A percentile compares a stretch with the other conserved stretches of the same genome.
phyloP scores from a whole-genome alignment of 805 yeast species.

The Metschnikowia borealis region DNA sequence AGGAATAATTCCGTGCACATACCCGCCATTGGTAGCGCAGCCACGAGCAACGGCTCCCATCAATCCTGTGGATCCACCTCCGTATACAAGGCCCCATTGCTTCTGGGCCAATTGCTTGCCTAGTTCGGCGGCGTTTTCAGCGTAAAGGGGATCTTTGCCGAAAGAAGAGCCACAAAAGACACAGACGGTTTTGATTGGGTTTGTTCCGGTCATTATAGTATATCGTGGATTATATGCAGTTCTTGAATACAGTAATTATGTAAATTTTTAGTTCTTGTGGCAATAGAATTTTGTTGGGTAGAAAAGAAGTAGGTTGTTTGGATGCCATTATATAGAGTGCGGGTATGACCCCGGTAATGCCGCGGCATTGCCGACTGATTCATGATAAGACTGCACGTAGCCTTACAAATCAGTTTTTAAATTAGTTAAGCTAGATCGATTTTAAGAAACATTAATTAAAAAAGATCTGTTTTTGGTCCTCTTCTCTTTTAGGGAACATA shows the following conservation, averaged over 20 bases:
- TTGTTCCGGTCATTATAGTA: conserved; percentile 22
- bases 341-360: conserved; percentile 6
- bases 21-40: conserved; percentile 54
- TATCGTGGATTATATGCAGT: not conserved
- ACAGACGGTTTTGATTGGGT: conserved; percentile 51
- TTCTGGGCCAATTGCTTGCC: conserved; percentile 56
- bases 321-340: not conserved
- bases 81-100: conserved; percentile 77
- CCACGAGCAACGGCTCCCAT: conserved; percentile 76
- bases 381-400: not conserved
- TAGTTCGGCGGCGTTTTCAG: conserved; percentile 52
- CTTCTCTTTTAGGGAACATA: not conserved
- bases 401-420: not conserved
- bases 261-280: no score
- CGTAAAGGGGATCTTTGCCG: conserved; percentile 52
- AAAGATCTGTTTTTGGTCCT: not conserved
- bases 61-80: conserved; percentile 84
- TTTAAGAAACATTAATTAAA: not conserved
- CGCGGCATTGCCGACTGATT: conserved; percentile 11
- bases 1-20: conserved; percentile 86
- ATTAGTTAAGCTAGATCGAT: not conserved
- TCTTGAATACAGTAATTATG: not conserved
- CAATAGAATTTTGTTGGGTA: not conserved
- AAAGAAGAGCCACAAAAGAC: conserved; percentile 85
- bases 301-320: not conserved